Base-by-base conservation (phyloP, 2,329 filamentous ascomycete genomes). In the Magnaporthiopsis incrustans region DNA sequence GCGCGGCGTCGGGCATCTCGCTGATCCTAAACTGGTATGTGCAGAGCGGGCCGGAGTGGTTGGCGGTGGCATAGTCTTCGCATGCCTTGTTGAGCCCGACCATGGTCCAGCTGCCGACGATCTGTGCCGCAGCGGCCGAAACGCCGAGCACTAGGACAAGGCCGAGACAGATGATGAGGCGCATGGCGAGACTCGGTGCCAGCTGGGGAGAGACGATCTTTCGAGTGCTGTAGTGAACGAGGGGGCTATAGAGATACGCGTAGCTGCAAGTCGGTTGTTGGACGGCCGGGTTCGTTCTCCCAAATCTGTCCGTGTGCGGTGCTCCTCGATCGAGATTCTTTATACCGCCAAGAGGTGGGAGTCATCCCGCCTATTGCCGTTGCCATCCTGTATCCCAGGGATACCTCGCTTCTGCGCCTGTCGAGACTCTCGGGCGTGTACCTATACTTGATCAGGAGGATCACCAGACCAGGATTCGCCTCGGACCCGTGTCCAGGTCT, bases 11-110 rank as follows among this genome's bases (percentile, higher is more conserved):
- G 60, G 26, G 15, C 25, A 30, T 18, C 60, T 61, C 60, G 60
- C 38, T 30, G 60, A 61, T 61, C 33, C 53, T 30, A 7, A 61
- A 61, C n/a, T 61, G 60, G 35, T 61, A 53, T 2, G 60, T 50
- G 38, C 60, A 61, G 15, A 38, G 60, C n/a, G 38, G 38, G 33
- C 50, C 35, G 25, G 27, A 18, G 12, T 44, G 27, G 60, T 26
- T 26, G 11, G 25, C 33, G 10, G 25, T 6, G 38, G 25, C 38
- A 26, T 4, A 6, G 12, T 56, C 22, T 14, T 38, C 50, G 60
- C 60, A 61, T 10, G 27, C 30, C 5, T 35, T 33, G 60, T 27
- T 53, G 14, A 61, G 50, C 25, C 60, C 35, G 25, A 22, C 25
- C 35, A 61, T 26, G 7, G 35, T 53, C 60, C 60, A 61, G 60